Evolutionary conservation across 2,329 filamentous ascomycete genomes (phyloP), one percentile per base, ranked within the genome.

Genomic region (Colletotrichum euphorbiae): DNA sequence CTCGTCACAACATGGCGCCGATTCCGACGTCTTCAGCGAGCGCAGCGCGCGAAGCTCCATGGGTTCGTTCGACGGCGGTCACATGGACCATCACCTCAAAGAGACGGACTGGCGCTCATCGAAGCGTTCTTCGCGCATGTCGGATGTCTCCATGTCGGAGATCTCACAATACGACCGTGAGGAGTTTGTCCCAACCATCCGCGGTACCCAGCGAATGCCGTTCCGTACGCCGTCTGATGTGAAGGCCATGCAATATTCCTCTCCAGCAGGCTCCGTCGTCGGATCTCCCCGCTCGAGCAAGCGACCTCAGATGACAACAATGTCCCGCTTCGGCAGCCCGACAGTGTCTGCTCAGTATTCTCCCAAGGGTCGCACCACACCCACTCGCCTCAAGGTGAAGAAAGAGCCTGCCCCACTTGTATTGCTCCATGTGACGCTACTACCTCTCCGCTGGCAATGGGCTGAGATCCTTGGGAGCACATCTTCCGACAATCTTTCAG

Each of bases 371-470:
- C 79, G 77, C 52, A 77, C 77, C 4, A 90, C 88, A 5, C 85
- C 88, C 1, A 82, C 85, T 19, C 81, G 89, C 6, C 87, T 91
- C 75, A 87, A 85, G 77, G 75, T 79, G 33, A 82, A 82, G 71
- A 85, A 85, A 61, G 87, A 87, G 55, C 76, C 79, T 1, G 76
- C 83, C n/a, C 93, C 93, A 3, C 83, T 96, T 2, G 91, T 96
- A 1, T 82, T 96, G 52, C 82, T 96, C 4, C 93, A 96, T 73
- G 90, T 93, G 40, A 94, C 92, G 0, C 82, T 95, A 0, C 81
- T 96, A 5, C 92, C 93, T 0, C 82, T 93, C 9, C 83, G 88
- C 45, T 88, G 91, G 82, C 82, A 84, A 1, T 94, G 91, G 83
- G 86, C 82, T 1, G 82, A 85, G 24, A 78, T 89, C 8, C 77